phyloP scores from a whole-genome alignment of 2,329 filamentous ascomycete species.

The Aspergillus thermomutatus region DNA sequence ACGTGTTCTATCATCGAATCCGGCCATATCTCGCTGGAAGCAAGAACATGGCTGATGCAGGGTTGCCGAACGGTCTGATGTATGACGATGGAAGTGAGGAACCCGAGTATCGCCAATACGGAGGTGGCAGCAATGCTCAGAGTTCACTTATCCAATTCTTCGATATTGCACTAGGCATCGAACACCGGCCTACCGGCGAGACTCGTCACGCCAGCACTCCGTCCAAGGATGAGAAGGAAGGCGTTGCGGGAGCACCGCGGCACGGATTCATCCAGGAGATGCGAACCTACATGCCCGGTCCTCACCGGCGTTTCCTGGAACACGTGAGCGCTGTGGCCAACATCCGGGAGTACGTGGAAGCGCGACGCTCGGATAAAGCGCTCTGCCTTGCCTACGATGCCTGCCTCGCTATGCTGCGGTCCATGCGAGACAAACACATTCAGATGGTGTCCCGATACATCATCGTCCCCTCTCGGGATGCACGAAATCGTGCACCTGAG shows the following conservation, averaged over 20 bases:
- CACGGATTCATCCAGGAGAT: constrained; percentile 97
- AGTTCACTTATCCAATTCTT: constrained; percentile 98
- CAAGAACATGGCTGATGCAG: constrained; percentile 96
- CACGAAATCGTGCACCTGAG: constrained; percentile 57
- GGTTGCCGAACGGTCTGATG: constrained; percentile 78
- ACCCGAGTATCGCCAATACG: constrained; percentile 74
- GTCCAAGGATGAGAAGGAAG: constrained; percentile 36
- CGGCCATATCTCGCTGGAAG: constrained; percentile 93
- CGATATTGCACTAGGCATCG: constrained; percentile 82
- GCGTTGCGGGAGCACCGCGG: constrained; percentile 51
- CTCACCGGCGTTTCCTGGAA: constrained; percentile 82
- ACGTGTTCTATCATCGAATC: constrained; percentile 92
- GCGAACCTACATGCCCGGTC: constrained; percentile 94
- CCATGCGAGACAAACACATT: constrained; percentile 89
- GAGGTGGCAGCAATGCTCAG: constrained; percentile 93
- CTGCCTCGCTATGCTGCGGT: constrained; percentile 73
- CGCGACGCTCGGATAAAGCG: constrained; percentile 57
- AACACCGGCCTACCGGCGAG: constrained; percentile 85
- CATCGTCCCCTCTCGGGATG: constrained; percentile 78
- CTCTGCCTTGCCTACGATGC: constrained; percentile 84
- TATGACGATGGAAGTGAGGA: constrained; percentile 76
- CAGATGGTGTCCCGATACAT: constrained; percentile 96
- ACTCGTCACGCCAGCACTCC: constrained; percentile 43
- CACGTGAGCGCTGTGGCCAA: constrained; percentile 79
- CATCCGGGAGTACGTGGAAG: constrained; percentile 77